Evolutionary conservation across 129 eudicot species (phyloP), one percentile per base, ranked within the genome.

Genomic region (Artemisia annua): DNA sequence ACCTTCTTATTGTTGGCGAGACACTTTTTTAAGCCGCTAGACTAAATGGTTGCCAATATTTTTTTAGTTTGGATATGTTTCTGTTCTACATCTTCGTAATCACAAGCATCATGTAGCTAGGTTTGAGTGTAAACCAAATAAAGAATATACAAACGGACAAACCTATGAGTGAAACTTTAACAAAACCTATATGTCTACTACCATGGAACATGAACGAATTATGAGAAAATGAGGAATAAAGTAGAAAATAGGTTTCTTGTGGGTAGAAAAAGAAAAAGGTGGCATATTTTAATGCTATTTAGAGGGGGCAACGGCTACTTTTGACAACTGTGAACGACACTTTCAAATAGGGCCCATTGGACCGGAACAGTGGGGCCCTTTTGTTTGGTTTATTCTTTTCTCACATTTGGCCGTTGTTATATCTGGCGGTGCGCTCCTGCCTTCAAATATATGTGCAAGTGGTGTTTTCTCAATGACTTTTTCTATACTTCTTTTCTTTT

Each of bases 261-360:
- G 76, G 81, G 70, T 20, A 11, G 48, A 52, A 51, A 77, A 62
- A n/a, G 69, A 14, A 78, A 70, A 52, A 11, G 66, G 44, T 11
- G 0, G 8, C 48, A 35, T 78, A 63, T 24, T 70, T 35, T 70
- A 78, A 52, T 70, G 53, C 61, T 68, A 46, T 39, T 39, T 16
- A 26, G 63, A 9, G 20, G 71, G 59, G 76, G 28, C 81, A 78
- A 78, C 81, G 81, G 81, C 76, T 70, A 78, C 77, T 78, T 78
- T 78, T 77, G 81, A 77, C 77, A 63, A 70, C 66, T 78, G 77
- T 63, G 48, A 69, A 59, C 44, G 4, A 67, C 24, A n/a, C 61
- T 49, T 68, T 77, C 22, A 60, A 66, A 59, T 11, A 63, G 80
- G 81, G 24, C 24, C 76, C 66, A 46, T 3, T 50, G 71, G 76